A percentile compares a stretch with the other conserved stretches of the same genome.
Conservation (phyloP, 331 rosid species). For the Rhamnella rubrinervis region DNA sequence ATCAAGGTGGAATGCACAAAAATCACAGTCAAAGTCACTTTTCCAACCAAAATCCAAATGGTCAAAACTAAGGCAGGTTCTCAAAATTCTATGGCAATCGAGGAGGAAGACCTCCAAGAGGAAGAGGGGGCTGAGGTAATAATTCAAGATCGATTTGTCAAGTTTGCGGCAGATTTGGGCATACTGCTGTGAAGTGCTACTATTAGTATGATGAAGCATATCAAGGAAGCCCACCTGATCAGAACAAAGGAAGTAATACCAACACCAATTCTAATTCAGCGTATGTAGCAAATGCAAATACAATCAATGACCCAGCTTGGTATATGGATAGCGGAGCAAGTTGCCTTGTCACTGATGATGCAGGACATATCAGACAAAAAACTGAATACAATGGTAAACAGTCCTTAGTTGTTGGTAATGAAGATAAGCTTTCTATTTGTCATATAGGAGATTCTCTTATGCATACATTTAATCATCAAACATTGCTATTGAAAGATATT, state of each 20-base stretch:
- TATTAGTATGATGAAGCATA: not conserved
- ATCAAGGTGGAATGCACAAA: not conserved
- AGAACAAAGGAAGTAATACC: not conserved
- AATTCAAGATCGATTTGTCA: no score
- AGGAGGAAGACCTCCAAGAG: not conserved
- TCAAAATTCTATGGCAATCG: not conserved
- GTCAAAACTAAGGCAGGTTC: not conserved
- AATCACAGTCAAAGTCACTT: not conserved
- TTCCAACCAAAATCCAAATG: not conserved
- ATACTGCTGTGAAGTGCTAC: not conserved
- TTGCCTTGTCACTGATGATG: not conserved
- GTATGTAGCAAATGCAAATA: not conserved
- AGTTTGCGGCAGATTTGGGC: no score
- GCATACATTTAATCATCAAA: not conserved
- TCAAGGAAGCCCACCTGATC: not conserved
- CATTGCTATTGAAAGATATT: not conserved
- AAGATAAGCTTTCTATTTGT: not conserved
- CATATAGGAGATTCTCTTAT: not conserved
- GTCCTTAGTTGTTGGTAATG: not conserved
- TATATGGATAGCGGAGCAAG: not conserved
- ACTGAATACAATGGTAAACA: not conserved
- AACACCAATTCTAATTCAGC: not conserved
- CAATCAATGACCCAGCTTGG: not conserved
- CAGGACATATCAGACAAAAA: not conserved
- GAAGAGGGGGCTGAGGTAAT: not conserved